Conservation (phyloP, 345 rosid genomes). For the Capsella bursapastoris region DNA sequence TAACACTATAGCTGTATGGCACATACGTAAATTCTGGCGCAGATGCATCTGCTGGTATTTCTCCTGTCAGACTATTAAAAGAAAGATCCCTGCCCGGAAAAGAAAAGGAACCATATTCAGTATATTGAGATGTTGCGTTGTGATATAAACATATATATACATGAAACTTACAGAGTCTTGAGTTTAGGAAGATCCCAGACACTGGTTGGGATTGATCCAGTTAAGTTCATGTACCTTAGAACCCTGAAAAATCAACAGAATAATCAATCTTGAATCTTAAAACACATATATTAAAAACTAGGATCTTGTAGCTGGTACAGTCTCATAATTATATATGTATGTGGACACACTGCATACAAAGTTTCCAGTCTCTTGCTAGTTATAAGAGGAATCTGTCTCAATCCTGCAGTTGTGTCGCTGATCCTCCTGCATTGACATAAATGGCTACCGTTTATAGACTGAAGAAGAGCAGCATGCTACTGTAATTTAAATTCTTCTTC, state of each 20-base stretch:
- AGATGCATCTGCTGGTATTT: conserved; percentile 35
- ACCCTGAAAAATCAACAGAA: conserved; percentile 35
- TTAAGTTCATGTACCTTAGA: conserved; percentile 39
- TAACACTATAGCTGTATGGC: not conserved
- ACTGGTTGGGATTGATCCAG: conserved; percentile 42
- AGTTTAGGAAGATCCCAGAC: conserved; percentile 39
- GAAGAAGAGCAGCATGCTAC: not conserved
- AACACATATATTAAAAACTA: not conserved
- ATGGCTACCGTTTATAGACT: conserved; percentile 3
- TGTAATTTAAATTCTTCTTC: not conserved
- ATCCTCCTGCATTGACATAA: conserved; percentile 55
- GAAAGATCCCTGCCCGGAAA: conserved; percentile 40
- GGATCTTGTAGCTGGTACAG: not conserved
- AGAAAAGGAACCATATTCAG: not conserved
- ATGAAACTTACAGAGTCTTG: conserved; percentile 44
- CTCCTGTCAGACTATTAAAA: conserved; percentile 43
- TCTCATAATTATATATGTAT: conserved; percentile 10
- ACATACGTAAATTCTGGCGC: conserved; percentile 40
- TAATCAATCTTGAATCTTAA: conserved; percentile 9
- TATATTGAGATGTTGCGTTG: not conserved
- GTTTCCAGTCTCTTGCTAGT: conserved; percentile 43
- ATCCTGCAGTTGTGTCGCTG: conserved; percentile 46
- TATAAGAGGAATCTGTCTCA: conserved; percentile 49
- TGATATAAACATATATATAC: not conserved
- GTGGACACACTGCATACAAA: conserved; percentile 30